Conservation (phyloP, 2,329 filamentous ascomycete species). For the Beauveria medogensis region DNA sequence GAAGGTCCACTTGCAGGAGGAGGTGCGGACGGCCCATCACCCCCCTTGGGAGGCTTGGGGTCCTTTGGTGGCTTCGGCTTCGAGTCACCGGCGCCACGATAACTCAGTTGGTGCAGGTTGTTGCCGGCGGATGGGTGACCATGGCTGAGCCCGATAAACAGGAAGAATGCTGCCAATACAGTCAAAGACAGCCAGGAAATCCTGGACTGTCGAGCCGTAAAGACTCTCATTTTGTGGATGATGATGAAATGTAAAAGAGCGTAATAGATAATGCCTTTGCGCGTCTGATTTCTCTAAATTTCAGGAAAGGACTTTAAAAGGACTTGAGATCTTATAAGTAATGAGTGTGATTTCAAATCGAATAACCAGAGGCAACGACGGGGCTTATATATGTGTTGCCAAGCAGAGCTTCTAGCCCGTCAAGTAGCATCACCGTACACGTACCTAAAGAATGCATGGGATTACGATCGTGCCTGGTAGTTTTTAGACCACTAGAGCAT, state of each 20-base stretch:
- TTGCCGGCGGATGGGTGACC: neutral
- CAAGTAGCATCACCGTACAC: neutral
- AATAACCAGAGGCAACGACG: neutral
- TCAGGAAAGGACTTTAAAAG: neutral
- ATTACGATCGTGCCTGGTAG: neutral
- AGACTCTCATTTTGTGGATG: neutral
- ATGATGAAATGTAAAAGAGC: neutral
- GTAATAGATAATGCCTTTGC: neutral
- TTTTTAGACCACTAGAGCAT: neutral
- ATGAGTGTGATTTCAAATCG: neutral
- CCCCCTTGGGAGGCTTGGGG: neutral
- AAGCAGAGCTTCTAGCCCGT: neutral
- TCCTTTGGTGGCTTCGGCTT: neutral
- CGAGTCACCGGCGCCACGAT: neutral
- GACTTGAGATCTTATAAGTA: neutral
- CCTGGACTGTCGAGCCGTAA: neutral
- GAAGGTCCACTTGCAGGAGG: neutral
- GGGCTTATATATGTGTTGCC: neutral
- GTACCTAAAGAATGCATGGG: no score
- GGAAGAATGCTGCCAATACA: neutral
- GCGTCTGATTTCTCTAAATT: neutral
- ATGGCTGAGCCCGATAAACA: neutral
- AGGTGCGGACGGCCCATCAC: neutral
- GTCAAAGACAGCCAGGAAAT: conserved; percentile 1
- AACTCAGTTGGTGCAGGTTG: neutral